Percentiles rank a stretch among this genome's conserved stretches.
Evolutionary conservation across 306 rosid species (phyloP).

Genomic region (Cucumis hystrix): DNA sequence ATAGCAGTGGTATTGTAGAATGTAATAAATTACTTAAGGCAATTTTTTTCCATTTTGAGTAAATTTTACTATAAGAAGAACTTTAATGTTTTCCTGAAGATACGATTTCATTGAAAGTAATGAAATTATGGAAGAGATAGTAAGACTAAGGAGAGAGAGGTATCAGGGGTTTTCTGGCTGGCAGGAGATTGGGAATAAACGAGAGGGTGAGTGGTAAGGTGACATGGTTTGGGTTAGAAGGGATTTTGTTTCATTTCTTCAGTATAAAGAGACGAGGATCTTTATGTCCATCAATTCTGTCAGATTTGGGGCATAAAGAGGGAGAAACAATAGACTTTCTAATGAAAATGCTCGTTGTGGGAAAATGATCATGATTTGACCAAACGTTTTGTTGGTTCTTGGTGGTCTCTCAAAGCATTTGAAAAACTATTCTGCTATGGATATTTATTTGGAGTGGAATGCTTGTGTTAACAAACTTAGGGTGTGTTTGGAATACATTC

Average conservation of each 20-base stretch:
- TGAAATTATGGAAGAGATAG: neutral
- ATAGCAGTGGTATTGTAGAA: conserved; percentile 52
- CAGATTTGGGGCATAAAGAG: conserved; percentile 17
- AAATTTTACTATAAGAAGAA: neutral
- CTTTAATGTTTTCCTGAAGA: neutral
- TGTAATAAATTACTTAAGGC: neutral
- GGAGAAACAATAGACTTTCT: neutral
- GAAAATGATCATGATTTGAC: neutral
- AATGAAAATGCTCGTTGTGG: neutral
- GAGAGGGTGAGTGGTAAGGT: conserved; percentile 41
- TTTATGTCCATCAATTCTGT: conserved; percentile 70
- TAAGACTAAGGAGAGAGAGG: conserved; percentile 2
- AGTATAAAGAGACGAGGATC: conserved; percentile 45
- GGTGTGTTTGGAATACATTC: no score
- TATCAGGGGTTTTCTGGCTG: neutral
- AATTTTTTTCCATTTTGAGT: neutral
- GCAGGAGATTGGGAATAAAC: conserved; percentile 23
- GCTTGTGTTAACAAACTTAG: neutral
- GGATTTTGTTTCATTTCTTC: conserved; percentile 80
- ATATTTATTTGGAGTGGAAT: neutral
- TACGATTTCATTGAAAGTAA: neutral
- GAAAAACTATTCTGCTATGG: neutral
- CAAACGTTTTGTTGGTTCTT: neutral
- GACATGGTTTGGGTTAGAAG: conserved; percentile 75
- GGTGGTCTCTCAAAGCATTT: neutral